These are phyloP conservation scores for Russula abietina DNA, from an alignment of 768 basidiomycete genomes.

Conservation along the genomic window DNA sequence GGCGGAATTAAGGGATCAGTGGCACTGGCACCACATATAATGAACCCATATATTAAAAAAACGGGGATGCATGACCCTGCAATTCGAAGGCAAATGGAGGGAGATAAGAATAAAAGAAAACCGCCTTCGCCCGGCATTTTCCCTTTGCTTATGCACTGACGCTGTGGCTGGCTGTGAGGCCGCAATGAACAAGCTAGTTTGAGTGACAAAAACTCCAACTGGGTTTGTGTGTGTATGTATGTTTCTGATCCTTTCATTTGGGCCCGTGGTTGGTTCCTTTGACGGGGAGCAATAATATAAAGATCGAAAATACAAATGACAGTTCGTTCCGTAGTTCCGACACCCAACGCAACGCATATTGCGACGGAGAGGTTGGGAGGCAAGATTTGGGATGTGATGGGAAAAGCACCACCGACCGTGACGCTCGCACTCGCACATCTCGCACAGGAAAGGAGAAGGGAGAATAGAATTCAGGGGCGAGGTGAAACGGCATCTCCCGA, in stretches of 20 bases:
- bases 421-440: too few species aligned
- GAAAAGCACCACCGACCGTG: too few species aligned
- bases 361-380: neutral
- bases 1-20: neutral
- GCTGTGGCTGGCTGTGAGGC: too few species aligned
- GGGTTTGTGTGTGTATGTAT: too few species aligned
- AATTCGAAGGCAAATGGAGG: neutral
- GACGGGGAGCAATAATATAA: neutral
- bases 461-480: neutral
- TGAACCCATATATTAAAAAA: neutral
- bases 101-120: neutral
- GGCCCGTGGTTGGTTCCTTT: neutral
- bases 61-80: neutral
- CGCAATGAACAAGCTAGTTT: too few species aligned
- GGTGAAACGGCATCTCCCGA: neutral
- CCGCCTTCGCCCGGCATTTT: neutral
- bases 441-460: too few species aligned
- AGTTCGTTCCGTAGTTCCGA: neutral
- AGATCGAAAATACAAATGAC: neutral
- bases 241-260: neutral
- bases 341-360: neutral
- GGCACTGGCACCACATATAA: neutral
- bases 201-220: too few species aligned
- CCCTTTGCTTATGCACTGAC: neutral
- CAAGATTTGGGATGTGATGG: too few species aligned